Conservation (phyloP, 805 yeast species). For the Metschnikowia aberdeeniae region DNA sequence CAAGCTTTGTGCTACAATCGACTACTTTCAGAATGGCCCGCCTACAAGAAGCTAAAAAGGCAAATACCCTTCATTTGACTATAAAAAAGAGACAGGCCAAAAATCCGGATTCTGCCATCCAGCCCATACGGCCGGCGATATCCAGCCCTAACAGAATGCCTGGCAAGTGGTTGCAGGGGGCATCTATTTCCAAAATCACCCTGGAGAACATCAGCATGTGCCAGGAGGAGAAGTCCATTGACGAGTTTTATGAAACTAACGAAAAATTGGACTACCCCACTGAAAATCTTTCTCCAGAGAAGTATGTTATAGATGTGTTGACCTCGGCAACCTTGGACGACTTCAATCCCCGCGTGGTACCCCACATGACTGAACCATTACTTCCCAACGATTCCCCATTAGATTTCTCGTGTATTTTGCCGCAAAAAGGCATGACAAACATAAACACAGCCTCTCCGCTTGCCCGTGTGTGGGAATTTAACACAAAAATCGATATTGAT, state of each 20-base stretch:
- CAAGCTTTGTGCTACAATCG: not conserved
- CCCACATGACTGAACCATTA: conserved; percentile 18
- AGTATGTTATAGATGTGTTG: conserved; percentile 2
- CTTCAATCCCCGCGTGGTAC: conserved; percentile 10
- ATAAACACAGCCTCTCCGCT: conserved; percentile 14
- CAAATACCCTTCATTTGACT: not conserved
- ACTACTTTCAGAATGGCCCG: not conserved
- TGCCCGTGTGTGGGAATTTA: conserved; percentile 15
- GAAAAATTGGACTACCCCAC: conserved; percentile 2
- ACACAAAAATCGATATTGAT: conserved; percentile 7
- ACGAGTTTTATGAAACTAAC: conserved; percentile 14
- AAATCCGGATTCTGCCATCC: not conserved
- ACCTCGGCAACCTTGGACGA: conserved; percentile 10
- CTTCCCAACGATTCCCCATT: conserved; percentile 12
- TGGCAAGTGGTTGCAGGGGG: conserved; percentile 1
- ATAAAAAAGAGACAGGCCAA: not conserved
- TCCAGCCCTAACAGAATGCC: conserved; percentile 1
- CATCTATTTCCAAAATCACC: not conserved
- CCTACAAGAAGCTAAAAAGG: not conserved
- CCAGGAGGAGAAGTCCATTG: conserved; percentile 10
- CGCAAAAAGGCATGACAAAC: conserved; percentile 9
- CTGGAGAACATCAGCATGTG: not conserved
- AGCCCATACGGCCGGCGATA: not conserved
- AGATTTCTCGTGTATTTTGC: conserved; percentile 11
- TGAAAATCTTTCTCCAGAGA: not conserved